Evolutionary conservation across 345 rosid species (phyloP), one percentile per base, ranked within the genome.

Genomic region (Reutealis trisperma): DNA sequence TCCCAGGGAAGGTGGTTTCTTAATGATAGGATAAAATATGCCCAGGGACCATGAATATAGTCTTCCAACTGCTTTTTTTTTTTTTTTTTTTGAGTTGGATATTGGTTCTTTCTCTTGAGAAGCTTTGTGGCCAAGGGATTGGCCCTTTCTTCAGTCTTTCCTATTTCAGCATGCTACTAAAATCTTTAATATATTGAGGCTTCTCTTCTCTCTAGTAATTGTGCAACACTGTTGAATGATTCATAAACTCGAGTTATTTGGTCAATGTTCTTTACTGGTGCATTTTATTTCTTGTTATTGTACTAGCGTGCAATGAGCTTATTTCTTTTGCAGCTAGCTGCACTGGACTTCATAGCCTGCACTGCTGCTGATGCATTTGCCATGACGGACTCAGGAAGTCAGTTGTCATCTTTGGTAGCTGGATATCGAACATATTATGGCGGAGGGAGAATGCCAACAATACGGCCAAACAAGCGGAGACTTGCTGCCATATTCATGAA

Each of bases 361-460:
- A 84, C 93, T 2, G 92, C 97, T 44, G 81, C 98, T 0, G 88
- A 92, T 81, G 97, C 96, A 72, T 96, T 96, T 83, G 95, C 98
- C 27, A 93, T 96, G 99, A 92, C 99, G 2, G 99, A 93, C 83
- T 93, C 98, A 0, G 98, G 99, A 57, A 96, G 99, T 79, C 99
- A 87, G 70, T 78, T 96, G 34, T 93, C 98, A 32, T 93, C 99
- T 70, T 77, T 92, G 78, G 94, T 96, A 6, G 91, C 99, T 18
- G 98, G 98, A 69, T 91, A 85, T 75, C 83, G 97, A 69, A 92
- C 89, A 76, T 92, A 92, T 73, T 89, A 86, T 49, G 98, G 99
- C 6, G 96, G 93, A 30, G 98, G 99, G 55, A 88, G 77, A 82
- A 96, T 96, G 99, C 97, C 97, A 18, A 94, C 97, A 41, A 92